These are phyloP conservation scores for Tolypocladium paradoxum DNA, from an alignment of 2,329 filamentous ascomycete genomes.

Conservation along the genomic window DNA sequence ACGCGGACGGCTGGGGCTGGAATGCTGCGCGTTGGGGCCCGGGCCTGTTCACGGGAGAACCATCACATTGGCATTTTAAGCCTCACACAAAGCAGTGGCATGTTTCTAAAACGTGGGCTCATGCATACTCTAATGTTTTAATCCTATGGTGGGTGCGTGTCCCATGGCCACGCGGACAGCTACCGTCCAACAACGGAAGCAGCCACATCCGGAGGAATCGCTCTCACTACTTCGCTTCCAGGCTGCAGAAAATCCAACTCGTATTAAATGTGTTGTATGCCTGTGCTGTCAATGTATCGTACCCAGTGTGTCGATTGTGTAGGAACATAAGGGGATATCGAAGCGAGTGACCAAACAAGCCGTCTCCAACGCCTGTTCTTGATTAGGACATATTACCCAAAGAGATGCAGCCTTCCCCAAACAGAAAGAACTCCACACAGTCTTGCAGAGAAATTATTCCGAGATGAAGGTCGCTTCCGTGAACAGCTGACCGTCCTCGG, in stretches of 20 bases:
- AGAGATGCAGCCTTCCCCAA: conserved; percentile 2
- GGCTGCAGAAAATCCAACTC: not conserved
- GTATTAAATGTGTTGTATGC: not conserved
- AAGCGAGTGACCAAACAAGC: conserved; percentile 14
- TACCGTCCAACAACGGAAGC: not conserved
- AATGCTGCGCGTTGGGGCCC: not conserved
- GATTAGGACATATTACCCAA: conserved; percentile 8
- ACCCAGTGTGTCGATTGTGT: not conserved
- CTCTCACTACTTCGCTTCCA: not conserved
- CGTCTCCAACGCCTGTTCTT: conserved; percentile 13
- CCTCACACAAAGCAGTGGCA: not conserved
- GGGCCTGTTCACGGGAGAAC: not conserved
- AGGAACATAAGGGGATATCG: conserved; percentile 6
- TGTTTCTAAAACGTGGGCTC: not conserved
- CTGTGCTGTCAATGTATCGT: not conserved
- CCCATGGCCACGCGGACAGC: not conserved
- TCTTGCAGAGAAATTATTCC: conserved; percentile 22
- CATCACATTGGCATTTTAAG: not conserved
- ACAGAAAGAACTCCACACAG: not conserved
- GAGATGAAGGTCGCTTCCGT: conserved; percentile 96
- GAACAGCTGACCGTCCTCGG: conserved; percentile 71
- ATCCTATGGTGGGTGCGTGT: not conserved
- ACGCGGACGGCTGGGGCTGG: not conserved
- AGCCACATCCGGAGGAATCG: not conserved
- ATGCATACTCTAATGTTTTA: not conserved